Percentiles rank a stretch among this genome's conserved stretches.
Evolutionary conservation across 768 basidiomycete genomes (phyloP).

Genomic region (Pholiota microspora): DNA sequence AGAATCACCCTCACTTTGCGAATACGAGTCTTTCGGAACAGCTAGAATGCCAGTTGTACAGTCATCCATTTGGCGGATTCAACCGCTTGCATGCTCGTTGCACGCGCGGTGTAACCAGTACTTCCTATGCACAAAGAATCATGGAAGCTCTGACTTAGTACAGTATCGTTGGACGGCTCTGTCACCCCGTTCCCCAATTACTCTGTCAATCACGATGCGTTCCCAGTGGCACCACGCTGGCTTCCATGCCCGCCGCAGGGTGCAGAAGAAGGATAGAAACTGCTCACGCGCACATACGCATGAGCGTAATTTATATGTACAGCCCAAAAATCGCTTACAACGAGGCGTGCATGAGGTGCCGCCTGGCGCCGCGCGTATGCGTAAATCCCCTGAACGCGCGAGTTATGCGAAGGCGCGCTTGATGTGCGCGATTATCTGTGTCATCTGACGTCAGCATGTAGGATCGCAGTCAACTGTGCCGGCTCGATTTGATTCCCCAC

Average conservation of each 20-base stretch:
- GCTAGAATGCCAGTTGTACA: too few relatives aligned
- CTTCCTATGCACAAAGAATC: neutral
- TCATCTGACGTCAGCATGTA: neutral
- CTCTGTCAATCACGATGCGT: neutral
- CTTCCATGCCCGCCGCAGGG: neutral
- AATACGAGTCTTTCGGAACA: too few relatives aligned
- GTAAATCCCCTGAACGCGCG: neutral
- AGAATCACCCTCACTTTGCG: too few relatives aligned
- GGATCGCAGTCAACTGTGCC: neutral
- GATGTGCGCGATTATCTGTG: neutral
- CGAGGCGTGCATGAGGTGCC: neutral
- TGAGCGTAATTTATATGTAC: neutral
- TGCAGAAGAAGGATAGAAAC: neutral
- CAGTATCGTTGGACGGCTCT: neutral
- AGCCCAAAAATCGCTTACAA: neutral
- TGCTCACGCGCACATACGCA: neutral
- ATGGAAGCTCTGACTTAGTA: neutral
- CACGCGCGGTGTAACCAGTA: too few relatives aligned
- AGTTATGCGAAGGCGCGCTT: neutral
- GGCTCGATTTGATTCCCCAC: neutral
- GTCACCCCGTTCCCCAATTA: neutral
- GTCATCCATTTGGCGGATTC: neutral
- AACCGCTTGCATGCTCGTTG: neutral
- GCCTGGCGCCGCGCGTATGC: neutral
- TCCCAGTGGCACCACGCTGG: neutral